Evolutionary conservation across 23 red algal species (phyloP).

Genomic region (Gracilaria gracilis): DNA sequence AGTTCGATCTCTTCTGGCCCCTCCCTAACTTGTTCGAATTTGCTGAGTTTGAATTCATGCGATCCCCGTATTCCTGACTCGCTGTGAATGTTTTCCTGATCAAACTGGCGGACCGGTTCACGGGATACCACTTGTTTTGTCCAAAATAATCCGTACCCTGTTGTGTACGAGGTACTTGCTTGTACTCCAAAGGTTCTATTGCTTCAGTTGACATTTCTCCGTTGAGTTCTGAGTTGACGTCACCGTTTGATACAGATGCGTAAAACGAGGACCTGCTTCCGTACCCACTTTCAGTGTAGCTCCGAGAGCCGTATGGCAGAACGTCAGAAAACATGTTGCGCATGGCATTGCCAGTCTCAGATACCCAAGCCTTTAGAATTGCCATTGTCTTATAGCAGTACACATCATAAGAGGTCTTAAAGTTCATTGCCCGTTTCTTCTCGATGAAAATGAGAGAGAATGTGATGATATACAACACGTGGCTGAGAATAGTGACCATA

Average conservation of each 20-base stretch:
- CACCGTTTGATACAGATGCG: neutral
- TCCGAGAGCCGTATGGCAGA: constrained; percentile 11
- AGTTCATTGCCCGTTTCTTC: constrained; percentile 43
- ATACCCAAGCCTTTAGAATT: constrained; percentile 29
- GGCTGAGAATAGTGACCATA: constrained; percentile 27
- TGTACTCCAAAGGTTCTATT: neutral
- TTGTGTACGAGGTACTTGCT: neutral
- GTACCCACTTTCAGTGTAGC: neutral
- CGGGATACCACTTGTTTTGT: constrained; percentile 21
- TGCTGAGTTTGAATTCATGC: neutral
- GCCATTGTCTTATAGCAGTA: constrained; percentile 25
- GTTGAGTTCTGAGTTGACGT: neutral
- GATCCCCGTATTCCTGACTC: constrained; percentile 25
- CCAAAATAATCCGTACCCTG: neutral
- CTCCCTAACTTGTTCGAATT: neutral
- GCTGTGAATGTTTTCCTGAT: constrained; percentile 41
- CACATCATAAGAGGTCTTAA: constrained; percentile 38
- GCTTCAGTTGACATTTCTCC: neutral
- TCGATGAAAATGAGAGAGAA: constrained; percentile 54
- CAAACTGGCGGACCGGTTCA: constrained; percentile 25
- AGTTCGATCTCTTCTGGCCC: neutral
- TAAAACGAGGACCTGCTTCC: constrained; percentile 22
- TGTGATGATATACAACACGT: constrained; percentile 34
- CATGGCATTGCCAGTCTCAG: constrained; percentile 54
- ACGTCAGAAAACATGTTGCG: constrained; percentile 46